phyloP scores from a whole-genome alignment of 306 rosid species.

The Fagus crenata region DNA sequence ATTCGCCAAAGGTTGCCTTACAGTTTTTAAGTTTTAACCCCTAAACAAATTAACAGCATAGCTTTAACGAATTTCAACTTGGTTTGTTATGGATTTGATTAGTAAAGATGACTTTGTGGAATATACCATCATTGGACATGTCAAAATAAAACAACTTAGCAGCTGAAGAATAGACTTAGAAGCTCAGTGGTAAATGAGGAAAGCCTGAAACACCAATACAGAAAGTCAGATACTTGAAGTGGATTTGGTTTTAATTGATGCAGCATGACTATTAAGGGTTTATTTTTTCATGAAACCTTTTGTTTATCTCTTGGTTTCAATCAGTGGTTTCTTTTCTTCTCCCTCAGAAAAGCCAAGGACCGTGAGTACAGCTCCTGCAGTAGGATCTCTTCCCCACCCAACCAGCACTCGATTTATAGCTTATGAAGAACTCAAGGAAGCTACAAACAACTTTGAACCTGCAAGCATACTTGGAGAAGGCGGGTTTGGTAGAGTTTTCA shows the following conservation, averaged over 20 bases:
- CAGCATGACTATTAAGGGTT: background rate
- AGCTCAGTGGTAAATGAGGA: background rate
- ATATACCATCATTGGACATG: background rate
- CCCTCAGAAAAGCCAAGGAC: slow-evolving; percentile 66
- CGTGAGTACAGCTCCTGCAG: slow-evolving; percentile 44
- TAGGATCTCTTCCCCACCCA: slow-evolving; percentile 79
- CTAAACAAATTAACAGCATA: background rate
- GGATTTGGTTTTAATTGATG: background rate
- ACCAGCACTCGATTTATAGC: slow-evolving; percentile 88
- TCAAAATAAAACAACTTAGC: background rate
- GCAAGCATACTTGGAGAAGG: slow-evolving; percentile 91
- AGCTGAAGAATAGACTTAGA: background rate
- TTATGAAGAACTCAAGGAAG: slow-evolving; percentile 91
- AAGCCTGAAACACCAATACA: slow-evolving; percentile 15
- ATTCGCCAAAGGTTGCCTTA: slow-evolving; percentile 4
- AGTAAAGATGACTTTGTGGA: background rate
- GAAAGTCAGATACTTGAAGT: background rate
- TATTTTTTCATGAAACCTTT: slow-evolving; percentile 1
- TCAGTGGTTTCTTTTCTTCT: slow-evolving; percentile 11
- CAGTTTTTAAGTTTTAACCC: background rate
- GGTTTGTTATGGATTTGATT: background rate
- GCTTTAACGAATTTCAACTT: background rate
- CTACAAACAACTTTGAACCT: slow-evolving; percentile 89
- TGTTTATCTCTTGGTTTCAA: slow-evolving; percentile 4
- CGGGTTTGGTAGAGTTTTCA: slow-evolving; percentile 89